phyloP scores from a whole-genome alignment of 2,329 filamentous ascomycete genomes.

The Endoconidiophora polonica region DNA sequence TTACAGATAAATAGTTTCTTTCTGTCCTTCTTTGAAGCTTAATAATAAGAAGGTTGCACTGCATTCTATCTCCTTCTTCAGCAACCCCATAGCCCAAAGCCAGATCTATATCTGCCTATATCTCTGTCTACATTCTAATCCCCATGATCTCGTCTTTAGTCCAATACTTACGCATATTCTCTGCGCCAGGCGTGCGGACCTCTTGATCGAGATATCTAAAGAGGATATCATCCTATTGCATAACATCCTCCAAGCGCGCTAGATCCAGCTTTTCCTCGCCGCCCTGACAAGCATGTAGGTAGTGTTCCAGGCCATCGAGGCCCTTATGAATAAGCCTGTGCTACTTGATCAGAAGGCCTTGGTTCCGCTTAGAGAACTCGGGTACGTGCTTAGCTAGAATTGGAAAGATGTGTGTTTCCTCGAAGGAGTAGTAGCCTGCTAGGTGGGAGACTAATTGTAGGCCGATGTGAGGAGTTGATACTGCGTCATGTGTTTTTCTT shows the following conservation, averaged over 20 bases:
- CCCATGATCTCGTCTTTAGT: conserved; percentile 53
- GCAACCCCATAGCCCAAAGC: too few relatives aligned
- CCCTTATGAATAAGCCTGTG: conserved; percentile 66
- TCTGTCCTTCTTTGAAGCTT: too few relatives aligned
- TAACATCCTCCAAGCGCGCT: conserved; percentile 28
- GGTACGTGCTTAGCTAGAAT: conserved; percentile 62
- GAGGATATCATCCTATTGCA: conserved; percentile 66
- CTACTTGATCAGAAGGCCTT: conserved; percentile 46
- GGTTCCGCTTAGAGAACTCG: conserved; percentile 36
- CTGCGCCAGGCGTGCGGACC: conserved; percentile 58
- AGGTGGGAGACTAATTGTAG: conserved; percentile 56
- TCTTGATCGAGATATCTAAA: conserved; percentile 77
- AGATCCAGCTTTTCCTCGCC: conserved; percentile 42
- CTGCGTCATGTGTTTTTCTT: conserved; percentile 39
- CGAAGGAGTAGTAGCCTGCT: conserved; percentile 64
- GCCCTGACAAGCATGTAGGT: conserved; percentile 41
- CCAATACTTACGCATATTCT: conserved; percentile 82
- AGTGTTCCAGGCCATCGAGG: conserved; percentile 49
- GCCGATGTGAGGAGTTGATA: conserved; percentile 49
- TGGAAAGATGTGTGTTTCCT: conserved; percentile 70
- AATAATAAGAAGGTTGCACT: too few relatives aligned
- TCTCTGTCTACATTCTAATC: conserved; percentile 43
- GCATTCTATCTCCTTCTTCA: too few relatives aligned
- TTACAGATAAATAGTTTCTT: background rate
- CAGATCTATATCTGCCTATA: too few relatives aligned